phyloP scores from a whole-genome alignment of 179 eudicot genomes.

The Beta macrorhiza region DNA sequence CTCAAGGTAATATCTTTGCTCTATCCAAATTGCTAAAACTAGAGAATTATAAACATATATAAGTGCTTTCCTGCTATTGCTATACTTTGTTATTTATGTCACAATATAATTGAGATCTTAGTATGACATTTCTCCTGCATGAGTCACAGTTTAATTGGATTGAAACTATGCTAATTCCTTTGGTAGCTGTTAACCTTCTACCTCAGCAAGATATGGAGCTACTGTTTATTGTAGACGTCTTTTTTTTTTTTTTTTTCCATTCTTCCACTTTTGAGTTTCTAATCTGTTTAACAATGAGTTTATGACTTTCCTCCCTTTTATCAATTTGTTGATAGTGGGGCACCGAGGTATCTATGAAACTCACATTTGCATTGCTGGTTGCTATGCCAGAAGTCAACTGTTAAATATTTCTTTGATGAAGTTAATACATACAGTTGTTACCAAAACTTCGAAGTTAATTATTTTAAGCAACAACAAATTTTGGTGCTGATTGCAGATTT shows the following conservation, averaged over 20 bases:
- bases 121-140: neutral
- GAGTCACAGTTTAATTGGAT: neutral
- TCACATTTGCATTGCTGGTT: neutral
- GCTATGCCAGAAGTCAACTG: too few species aligned
- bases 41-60: neutral
- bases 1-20: constrained; percentile 31
- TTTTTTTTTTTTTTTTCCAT: neutral
- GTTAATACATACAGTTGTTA: neutral
- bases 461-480: neutral
- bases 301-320: neutral
- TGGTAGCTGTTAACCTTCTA: neutral
- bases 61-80: neutral
- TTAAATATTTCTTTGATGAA: neutral
- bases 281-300: neutral
- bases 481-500: neutral
- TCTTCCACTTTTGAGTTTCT: neutral
- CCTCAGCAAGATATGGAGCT: neutral
- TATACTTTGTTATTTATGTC: constrained; percentile 3
- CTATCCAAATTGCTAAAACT: neutral
- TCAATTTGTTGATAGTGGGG: neutral
- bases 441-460: neutral
- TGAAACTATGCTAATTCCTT: neutral
- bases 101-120: neutral
- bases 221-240: neutral
- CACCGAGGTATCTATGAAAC: neutral